Evolutionary conservation across 306 rosid species (phyloP).

Genomic region (Pachyrhizus erosus): DNA sequence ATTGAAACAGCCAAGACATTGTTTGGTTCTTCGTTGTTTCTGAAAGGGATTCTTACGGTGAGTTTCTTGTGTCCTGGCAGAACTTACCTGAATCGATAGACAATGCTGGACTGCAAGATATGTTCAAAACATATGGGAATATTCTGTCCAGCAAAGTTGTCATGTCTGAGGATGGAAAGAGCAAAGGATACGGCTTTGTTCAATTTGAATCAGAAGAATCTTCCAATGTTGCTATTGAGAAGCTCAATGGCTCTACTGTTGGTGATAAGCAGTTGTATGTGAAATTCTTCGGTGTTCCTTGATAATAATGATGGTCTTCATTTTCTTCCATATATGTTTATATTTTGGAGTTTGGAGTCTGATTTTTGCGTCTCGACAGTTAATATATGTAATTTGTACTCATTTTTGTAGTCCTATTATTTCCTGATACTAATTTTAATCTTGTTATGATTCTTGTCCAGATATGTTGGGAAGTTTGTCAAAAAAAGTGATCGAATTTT

Average conservation of each 20-base stretch:
- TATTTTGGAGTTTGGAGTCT: constrained; percentile 35
- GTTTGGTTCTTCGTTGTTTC: constrained; percentile 25
- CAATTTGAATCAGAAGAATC: constrained; percentile 87
- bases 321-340: background rate
- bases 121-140: constrained; percentile 71
- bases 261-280: constrained; percentile 74
- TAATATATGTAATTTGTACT: background rate
- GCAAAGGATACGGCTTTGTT: constrained; percentile 89
- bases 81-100: constrained; percentile 66
- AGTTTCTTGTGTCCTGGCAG: constrained; percentile 52
- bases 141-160: constrained; percentile 82
- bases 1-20: constrained; percentile 13
- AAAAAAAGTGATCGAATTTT: constrained; percentile 67
- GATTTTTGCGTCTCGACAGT: background rate
- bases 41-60: constrained; percentile 22
- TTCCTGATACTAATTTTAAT: constrained; percentile 19
- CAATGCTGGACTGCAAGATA: constrained; percentile 61
- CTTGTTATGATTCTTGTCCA: constrained; percentile 45
- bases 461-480: constrained; percentile 80
- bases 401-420: constrained; percentile 20
- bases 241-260: constrained; percentile 68
- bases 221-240: constrained; percentile 74
- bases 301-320: background rate
- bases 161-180: constrained; percentile 78
- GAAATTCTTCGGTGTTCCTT: constrained; percentile 31